Evolutionary conservation across 2,329 filamentous ascomycete species (phyloP).

Genomic region (Talaromyces sp.): DNA sequence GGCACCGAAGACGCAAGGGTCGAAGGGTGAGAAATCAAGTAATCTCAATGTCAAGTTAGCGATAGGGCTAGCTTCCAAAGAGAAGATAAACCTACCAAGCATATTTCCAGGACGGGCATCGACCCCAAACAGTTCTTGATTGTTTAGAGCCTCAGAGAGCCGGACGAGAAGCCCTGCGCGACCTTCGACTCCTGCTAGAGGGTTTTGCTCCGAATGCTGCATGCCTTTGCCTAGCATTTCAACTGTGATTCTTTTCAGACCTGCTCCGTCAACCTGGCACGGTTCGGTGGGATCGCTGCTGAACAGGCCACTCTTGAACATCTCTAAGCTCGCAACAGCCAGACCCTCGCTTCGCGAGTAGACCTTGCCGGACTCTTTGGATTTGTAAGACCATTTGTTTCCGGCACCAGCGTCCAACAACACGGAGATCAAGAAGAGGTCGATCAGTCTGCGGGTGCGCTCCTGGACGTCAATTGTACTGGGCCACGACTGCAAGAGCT

Average conservation of each 20-base stretch:
- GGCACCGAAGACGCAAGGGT: constrained; percentile 85
- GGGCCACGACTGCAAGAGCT: constrained; percentile 45
- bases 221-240: constrained; percentile 73
- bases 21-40: constrained; percentile 84
- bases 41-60: constrained; percentile 54
- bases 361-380: constrained; percentile 74
- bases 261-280: constrained; percentile 82
- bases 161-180: constrained; percentile 72
- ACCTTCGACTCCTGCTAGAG: constrained; percentile 78
- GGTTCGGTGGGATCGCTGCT: constrained; percentile 77
- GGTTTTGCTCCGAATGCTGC: constrained; percentile 76
- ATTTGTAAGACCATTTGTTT: constrained; percentile 87
- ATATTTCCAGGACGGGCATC: constrained; percentile 88
- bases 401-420: constrained; percentile 72
- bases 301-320: constrained; percentile 91
- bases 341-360: constrained; percentile 86
- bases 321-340: constrained; percentile 72
- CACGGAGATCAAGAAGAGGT: constrained; percentile 59
- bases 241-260: constrained; percentile 67
- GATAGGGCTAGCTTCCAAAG: constrained; percentile 3
- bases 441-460: constrained; percentile 50
- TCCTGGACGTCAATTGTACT: constrained; percentile 41
- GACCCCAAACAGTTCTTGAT: constrained; percentile 76
- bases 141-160: constrained; percentile 70
- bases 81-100: constrained; percentile 61